Conservation (phyloP, 2,329 filamentous ascomycete genomes). For the Cordyceps tenuipes region DNA sequence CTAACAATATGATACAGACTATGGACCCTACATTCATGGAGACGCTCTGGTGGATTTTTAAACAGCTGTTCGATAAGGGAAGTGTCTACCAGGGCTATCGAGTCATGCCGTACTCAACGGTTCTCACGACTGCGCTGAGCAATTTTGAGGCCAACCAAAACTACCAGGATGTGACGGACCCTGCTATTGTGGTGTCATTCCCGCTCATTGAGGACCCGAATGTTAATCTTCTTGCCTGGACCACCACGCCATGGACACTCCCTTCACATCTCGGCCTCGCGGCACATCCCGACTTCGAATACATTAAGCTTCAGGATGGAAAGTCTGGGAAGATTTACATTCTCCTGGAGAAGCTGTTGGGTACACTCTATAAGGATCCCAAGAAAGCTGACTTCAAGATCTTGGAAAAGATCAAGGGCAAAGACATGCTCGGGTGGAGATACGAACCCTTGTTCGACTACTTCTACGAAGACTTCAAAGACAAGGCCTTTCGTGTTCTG, state of each 20-base stretch:
- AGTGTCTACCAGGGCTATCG: conserved; percentile 83
- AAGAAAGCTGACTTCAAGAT: conserved; percentile 93
- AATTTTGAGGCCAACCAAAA: conserved; percentile 94
- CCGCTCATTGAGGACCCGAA: conserved; percentile 70
- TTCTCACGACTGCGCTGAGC: conserved; percentile 78
- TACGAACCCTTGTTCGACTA: conserved; percentile 88
- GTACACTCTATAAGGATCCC: conserved; percentile 83
- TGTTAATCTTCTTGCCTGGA: conserved; percentile 76
- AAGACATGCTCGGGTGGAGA: conserved; percentile 78
- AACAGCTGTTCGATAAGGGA: conserved; percentile 82
- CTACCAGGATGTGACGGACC: conserved; percentile 88
- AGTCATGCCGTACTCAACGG: conserved; percentile 94
- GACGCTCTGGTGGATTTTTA: conserved; percentile 94
- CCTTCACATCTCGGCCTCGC: conserved; percentile 74
- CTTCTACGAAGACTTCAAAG: conserved; percentile 82
- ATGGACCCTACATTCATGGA: conserved; percentile 98
- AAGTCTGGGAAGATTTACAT: conserved; percentile 77
- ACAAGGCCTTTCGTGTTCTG: conserved; percentile 71
- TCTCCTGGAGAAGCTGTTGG: conserved; percentile 70
- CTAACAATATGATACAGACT: conserved; percentile 42
- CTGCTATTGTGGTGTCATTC: conserved; percentile 81
- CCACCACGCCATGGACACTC: conserved; percentile 79
- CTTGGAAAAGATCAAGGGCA: conserved; percentile 69
- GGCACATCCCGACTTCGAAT: conserved; percentile 75
- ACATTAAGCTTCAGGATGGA: conserved; percentile 78